Percentiles rank a stretch among this genome's conserved stretches.
These are phyloP conservation scores for Neodidymelliopsis sp. DNA, from an alignment of 2,329 filamentous ascomycete species.

Conservation along the genomic window DNA sequence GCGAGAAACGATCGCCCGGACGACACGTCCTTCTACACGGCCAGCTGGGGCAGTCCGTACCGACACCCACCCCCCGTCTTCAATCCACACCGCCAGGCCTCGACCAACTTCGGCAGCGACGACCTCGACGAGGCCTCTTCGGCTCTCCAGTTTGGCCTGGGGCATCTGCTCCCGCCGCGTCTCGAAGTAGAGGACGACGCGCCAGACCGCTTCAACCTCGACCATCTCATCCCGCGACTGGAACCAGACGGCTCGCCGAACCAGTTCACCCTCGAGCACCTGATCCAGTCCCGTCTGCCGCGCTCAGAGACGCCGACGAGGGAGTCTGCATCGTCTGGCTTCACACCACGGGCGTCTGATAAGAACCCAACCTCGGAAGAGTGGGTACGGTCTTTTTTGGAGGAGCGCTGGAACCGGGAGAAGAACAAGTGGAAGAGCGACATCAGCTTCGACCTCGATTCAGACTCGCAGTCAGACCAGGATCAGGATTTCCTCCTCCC, in stretches of 20 bases:
- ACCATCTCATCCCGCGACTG: slow-evolving; percentile 48
- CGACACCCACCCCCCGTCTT: slow-evolving; percentile 65
- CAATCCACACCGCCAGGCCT: slow-evolving; percentile 38
- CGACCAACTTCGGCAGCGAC: slow-evolving; percentile 47
- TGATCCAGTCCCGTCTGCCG: slow-evolving; percentile 48
- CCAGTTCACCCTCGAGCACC: slow-evolving; percentile 49
- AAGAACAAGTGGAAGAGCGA: slow-evolving; percentile 86
- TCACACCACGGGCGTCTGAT: slow-evolving; percentile 37
- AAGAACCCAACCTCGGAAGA: slow-evolving; percentile 70
- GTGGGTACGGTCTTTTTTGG: slow-evolving; percentile 86
- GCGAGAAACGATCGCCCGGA: slow-evolving; percentile 50
- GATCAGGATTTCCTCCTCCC: slow-evolving; percentile 24
- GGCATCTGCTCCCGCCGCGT: slow-evolving; percentile 48
- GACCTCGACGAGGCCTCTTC: slow-evolving; percentile 49
- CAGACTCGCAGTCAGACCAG: slow-evolving; percentile 57
- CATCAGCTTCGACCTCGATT: slow-evolving; percentile 68
- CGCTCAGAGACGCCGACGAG: slow-evolving; percentile 38
- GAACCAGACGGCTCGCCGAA: slow-evolving; percentile 44
- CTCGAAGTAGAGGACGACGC: slow-evolving; percentile 43
- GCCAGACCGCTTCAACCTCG: slow-evolving; percentile 48
- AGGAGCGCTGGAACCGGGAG: slow-evolving; percentile 72
- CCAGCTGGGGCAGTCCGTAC: slow-evolving; percentile 93
- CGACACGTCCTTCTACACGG: slow-evolving; percentile 69
- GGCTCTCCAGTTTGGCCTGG: slow-evolving; percentile 49
- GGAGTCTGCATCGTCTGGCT: slow-evolving; percentile 26